Percentiles rank a stretch among this genome's conserved stretches.
Conservation (phyloP, 106 monocot genomes). For the Dendrobium officinale region DNA sequence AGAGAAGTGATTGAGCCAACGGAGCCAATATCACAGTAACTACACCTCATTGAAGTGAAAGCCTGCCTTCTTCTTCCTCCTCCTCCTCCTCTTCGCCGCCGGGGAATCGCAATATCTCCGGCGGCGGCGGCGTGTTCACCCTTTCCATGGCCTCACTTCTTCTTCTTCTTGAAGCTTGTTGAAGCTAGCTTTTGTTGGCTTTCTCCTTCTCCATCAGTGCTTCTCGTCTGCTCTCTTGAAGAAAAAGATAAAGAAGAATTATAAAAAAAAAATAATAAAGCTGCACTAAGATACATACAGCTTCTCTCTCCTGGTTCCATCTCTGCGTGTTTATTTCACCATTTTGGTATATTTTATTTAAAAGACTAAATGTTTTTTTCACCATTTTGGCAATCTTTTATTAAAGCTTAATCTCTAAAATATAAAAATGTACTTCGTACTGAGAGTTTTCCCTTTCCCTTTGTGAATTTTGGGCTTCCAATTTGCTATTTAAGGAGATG, state of each 20-base stretch:
- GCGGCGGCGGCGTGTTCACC: neutral
- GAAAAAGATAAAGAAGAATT: neutral
- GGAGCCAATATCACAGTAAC: slow-evolving; percentile 5
- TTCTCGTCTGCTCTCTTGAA: neutral
- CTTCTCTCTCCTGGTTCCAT: neutral
- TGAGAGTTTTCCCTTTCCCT: no score
- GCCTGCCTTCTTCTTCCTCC: neutral
- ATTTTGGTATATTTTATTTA: neutral
- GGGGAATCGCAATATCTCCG: neutral
- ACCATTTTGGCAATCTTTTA: neutral
- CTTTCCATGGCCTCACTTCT: neutral
- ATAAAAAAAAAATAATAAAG: neutral
- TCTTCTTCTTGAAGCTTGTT: neutral
- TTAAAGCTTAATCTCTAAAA: neutral
- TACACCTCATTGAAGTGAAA: neutral
- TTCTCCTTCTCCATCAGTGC: neutral
- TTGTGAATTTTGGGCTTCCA: no score
- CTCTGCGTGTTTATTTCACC: neutral
- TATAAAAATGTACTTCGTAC: neutral
- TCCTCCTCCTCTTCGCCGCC: neutral
- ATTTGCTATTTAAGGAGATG: no score
- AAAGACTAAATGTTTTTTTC: neutral
- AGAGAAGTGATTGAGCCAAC: neutral
- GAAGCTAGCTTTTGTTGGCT: neutral
- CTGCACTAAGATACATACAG: neutral